These are phyloP conservation scores for Ceratobasidium sp. DNA, from an alignment of 1,284 basidiomycete genomes.

Conservation along the genomic window DNA sequence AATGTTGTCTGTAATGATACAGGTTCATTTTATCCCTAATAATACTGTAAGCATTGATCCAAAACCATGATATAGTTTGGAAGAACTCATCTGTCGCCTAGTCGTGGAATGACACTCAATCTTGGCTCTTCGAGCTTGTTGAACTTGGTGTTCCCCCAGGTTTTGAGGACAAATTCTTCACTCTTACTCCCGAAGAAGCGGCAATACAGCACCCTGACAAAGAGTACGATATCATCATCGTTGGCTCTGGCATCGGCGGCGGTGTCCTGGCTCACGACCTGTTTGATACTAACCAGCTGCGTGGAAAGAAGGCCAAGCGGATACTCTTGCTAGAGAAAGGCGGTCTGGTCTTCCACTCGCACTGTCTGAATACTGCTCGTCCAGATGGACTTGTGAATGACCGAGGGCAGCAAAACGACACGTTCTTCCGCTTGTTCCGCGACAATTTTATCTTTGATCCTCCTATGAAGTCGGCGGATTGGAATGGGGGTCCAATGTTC, in stretches of 20 bases:
- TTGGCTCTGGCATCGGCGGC: constrained; percentile 44
- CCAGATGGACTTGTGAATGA: constrained; percentile 40
- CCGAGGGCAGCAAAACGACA: constrained; percentile 44
- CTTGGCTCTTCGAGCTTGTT: neutral
- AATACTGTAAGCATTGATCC: neutral
- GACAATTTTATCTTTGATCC: constrained; percentile 36
- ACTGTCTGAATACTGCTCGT: constrained; percentile 44
- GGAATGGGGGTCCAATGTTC: constrained; percentile 43
- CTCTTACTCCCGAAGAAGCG: constrained; percentile 33
- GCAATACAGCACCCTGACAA: constrained; percentile 27
- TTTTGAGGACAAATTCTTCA: constrained; percentile 35
- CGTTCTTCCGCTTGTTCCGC: constrained; percentile 43
- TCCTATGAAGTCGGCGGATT: constrained; percentile 5
- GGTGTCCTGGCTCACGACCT: constrained; percentile 43
- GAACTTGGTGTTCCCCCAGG: neutral
- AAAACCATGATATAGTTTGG: neutral
- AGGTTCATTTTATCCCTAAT: neutral
- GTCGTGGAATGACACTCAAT: neutral
- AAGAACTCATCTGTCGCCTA: neutral
- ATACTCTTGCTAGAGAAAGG: constrained; percentile 44
- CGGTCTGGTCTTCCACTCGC: constrained; percentile 43
- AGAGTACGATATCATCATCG: constrained; percentile 44
- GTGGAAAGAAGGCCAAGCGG: constrained; percentile 39
- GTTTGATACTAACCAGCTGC: constrained; percentile 41
- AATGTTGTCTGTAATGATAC: too few relatives aligned